phyloP scores from a whole-genome alignment of 768 basidiomycete genomes.

The Xerocomellus chrysenteron region DNA sequence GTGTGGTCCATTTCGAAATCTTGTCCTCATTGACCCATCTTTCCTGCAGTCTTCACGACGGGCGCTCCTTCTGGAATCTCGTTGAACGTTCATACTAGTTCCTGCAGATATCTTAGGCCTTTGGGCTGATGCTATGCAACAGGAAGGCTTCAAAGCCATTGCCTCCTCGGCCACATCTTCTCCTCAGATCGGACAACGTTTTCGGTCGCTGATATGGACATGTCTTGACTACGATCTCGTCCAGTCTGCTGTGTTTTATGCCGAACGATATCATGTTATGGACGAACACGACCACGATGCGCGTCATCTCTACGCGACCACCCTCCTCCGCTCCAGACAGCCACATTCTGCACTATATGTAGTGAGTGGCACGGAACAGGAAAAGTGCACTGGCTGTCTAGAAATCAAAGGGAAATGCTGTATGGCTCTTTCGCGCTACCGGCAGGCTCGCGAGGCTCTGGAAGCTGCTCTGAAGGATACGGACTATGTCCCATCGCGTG shows the following conservation, averaged over 20 bases:
- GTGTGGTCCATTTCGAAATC: conserved; percentile 21
- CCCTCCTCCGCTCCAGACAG: conserved; percentile 67
- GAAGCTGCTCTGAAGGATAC: conserved; percentile 58
- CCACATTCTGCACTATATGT: conserved; percentile 73
- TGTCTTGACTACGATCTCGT: conserved; percentile 80
- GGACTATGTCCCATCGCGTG: conserved; percentile 56
- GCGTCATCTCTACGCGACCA: conserved; percentile 80
- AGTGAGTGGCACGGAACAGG: conserved; percentile 60
- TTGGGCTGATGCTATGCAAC: conserved; percentile 51
- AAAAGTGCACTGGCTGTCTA: conserved; percentile 70
- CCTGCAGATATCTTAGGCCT: conserved; percentile 29
- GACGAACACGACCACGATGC: conserved; percentile 75
- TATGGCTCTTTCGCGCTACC: conserved; percentile 64
- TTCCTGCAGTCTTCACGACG: conserved; percentile 9
- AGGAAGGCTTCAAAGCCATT: conserved; percentile 41
- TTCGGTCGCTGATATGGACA: conserved; percentile 74
- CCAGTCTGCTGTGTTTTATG: conserved; percentile 84
- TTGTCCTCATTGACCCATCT: conserved; percentile 9
- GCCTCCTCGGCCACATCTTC: conserved; percentile 41
- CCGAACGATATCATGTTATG: conserved; percentile 77
- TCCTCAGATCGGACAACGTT: conserved; percentile 64
- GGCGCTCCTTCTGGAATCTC: conserved; percentile 5
- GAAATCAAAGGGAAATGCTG: conserved; percentile 81
- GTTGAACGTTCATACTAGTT: conserved; percentile 18
- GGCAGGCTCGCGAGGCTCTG: conserved; percentile 73